Evolutionary conservation across 1,284 basidiomycete species (phyloP).

Genomic region (Apiotrichum akiyoshidainum): DNA sequence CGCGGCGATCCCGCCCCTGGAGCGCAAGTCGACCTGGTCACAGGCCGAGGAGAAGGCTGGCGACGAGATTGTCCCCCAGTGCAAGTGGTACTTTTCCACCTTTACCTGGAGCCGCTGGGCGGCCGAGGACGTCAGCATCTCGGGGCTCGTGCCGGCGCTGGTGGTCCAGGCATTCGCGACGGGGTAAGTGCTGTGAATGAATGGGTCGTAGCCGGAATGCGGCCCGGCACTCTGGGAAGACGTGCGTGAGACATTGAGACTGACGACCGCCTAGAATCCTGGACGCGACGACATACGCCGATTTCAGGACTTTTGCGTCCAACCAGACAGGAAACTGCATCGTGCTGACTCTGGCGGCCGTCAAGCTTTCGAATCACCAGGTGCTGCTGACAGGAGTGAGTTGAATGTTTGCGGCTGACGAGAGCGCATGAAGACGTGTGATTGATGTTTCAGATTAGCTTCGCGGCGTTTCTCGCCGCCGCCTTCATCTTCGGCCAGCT

Average conservation of each 20-base stretch:
- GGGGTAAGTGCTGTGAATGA: conserved; percentile 24
- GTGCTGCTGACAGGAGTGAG: conserved; percentile 37
- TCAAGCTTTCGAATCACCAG: conserved; percentile 26
- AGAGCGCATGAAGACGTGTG: background rate
- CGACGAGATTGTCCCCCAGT: background rate
- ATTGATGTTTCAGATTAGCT: conserved; percentile 11
- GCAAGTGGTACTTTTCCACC: background rate
- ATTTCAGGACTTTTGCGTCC: conserved; percentile 47
- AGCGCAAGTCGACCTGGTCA: background rate
- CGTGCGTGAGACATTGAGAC: background rate
- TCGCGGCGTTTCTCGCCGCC: conserved; percentile 38
- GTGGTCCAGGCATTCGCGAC: conserved; percentile 41
- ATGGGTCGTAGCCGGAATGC: too few species aligned
- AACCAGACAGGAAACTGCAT: conserved; percentile 51
- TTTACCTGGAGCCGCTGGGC: conserved; percentile 25
- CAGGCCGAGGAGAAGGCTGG: background rate
- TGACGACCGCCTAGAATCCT: conserved; percentile 25
- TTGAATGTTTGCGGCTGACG: background rate
- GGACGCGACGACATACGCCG: conserved; percentile 48
- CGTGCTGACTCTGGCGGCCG: conserved; percentile 43
- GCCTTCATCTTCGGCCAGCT: conserved; percentile 43
- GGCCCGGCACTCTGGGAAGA: too few species aligned
- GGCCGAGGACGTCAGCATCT: conserved; percentile 31
- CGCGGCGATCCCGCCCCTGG: background rate
- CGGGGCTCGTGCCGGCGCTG: conserved; percentile 31